Percentiles rank a stretch among this genome's conserved stretches.
These are phyloP conservation scores for Venturia aucupariae DNA, from an alignment of 2,329 filamentous ascomycete species.

Conservation along the genomic window DNA sequence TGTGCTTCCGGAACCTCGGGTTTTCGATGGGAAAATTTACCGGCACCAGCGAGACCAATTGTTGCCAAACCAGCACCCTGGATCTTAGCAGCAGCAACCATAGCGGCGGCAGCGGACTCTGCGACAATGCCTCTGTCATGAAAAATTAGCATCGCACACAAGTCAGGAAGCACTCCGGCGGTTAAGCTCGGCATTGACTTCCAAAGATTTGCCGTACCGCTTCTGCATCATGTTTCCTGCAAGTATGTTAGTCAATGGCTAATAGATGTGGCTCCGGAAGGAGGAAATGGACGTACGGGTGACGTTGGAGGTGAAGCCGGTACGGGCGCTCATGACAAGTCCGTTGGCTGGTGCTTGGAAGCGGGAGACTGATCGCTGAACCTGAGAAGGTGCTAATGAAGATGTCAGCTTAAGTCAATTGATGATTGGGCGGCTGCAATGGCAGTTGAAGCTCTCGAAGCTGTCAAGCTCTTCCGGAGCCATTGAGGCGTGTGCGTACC, in stretches of 20 bases:
- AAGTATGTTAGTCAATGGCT: slow-evolving; percentile 3
- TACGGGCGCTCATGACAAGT: slow-evolving; percentile 10
- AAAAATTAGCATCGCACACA: background rate
- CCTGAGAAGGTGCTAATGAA: slow-evolving; percentile 1
- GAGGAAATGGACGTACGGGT: background rate
- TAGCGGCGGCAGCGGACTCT: slow-evolving; percentile 33
- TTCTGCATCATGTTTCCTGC: slow-evolving; percentile 6
- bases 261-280: background rate
- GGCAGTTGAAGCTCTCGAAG: background rate
- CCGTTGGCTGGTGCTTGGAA: slow-evolving; percentile 10
- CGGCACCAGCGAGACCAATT: slow-evolving; percentile 70
- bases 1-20: background rate
- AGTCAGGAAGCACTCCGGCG: background rate
- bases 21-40: background rate
- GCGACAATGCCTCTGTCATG: slow-evolving; percentile 27
- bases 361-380: slow-evolving; percentile 7
- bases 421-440: background rate
- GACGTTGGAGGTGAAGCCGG: slow-evolving; percentile 9
- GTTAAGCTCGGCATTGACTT: background rate
- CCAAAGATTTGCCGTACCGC: background rate
- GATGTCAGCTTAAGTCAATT: background rate
- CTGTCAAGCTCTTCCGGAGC: background rate
- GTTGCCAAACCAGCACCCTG: slow-evolving; percentile 50
- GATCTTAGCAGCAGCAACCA: slow-evolving; percentile 35
- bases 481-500: slow-evolving; percentile 1